Evolutionary conservation across 805 yeast genomes (phyloP).

Genomic region (Cyberlindnera samutprakarnensis): DNA sequence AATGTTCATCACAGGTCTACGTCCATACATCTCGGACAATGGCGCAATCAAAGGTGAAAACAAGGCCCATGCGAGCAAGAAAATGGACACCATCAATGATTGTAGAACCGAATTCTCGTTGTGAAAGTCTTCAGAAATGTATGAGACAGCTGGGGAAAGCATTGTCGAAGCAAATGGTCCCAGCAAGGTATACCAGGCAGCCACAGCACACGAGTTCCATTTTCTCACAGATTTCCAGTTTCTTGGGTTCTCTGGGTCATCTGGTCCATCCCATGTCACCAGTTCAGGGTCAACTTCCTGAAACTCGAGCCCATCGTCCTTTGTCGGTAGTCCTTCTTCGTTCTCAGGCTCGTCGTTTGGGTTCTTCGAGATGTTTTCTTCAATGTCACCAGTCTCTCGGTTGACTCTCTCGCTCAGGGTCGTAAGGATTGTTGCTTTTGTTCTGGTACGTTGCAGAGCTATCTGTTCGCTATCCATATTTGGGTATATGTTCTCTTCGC

Average conservation of each 20-base stretch:
- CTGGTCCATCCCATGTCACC: slow-evolving; percentile 58
- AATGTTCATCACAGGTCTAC: slow-evolving; percentile 41
- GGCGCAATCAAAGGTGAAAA: slow-evolving; percentile 60
- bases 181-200: slow-evolving; percentile 46
- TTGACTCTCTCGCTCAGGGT: slow-evolving; percentile 21
- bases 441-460: slow-evolving; percentile 33
- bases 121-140: slow-evolving; percentile 37
- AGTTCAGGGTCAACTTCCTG: slow-evolving; percentile 52
- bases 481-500: slow-evolving; percentile 30
- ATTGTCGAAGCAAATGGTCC: slow-evolving; percentile 60
- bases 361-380: slow-evolving; percentile 2
- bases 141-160: slow-evolving; percentile 50
- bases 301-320: slow-evolving; percentile 45
- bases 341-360: slow-evolving; percentile 9
- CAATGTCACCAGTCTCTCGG: slow-evolving; percentile 3
- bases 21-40: slow-evolving; percentile 51
- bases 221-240: slow-evolving; percentile 46
- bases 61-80: slow-evolving; percentile 57
- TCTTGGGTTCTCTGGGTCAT: slow-evolving; percentile 57
- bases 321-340: slow-evolving; percentile 24
- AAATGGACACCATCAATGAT: slow-evolving; percentile 47
- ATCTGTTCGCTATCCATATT: slow-evolving; percentile 30
- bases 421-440: slow-evolving; percentile 37
- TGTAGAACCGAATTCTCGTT: slow-evolving; percentile 33
- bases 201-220: slow-evolving; percentile 35